Percentiles rank a stretch among this genome's conserved stretches.
Conservation (phyloP, 768 basidiomycete species). For the Cystofilobasidium macerans region DNA sequence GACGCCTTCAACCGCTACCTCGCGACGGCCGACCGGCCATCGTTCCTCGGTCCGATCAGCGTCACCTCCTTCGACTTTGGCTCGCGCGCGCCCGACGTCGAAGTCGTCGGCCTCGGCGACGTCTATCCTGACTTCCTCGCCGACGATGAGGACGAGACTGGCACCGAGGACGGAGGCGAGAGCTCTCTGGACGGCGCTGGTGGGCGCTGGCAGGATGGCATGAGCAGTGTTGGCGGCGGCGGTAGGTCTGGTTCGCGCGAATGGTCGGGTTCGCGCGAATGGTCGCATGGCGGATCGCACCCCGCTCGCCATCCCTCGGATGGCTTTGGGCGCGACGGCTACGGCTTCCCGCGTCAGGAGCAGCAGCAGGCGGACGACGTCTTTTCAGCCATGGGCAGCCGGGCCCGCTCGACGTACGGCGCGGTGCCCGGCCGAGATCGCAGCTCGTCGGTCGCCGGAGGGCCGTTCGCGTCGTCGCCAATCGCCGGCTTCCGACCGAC, state of each 20-base stretch:
- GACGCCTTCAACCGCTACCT: constrained; percentile 71
- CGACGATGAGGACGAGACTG: constrained; percentile 51
- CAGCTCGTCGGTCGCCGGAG: neutral
- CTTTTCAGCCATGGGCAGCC: too few relatives aligned
- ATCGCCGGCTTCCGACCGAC: neutral
- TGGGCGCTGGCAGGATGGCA: constrained; percentile 38
- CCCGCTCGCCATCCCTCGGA: neutral
- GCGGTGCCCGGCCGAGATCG: too few relatives aligned
- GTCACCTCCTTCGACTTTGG: constrained; percentile 84
- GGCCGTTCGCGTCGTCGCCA: neutral
- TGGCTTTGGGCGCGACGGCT: too few relatives aligned
- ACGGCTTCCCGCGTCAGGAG: too few relatives aligned
- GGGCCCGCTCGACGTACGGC: neutral
- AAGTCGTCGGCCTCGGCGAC: constrained; percentile 82
- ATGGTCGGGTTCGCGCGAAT: neutral
- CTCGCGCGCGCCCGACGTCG: constrained; percentile 64
- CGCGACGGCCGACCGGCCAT: constrained; percentile 58
- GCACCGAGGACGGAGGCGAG: constrained; percentile 34
- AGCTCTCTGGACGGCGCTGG: constrained; percentile 50
- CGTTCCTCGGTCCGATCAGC: constrained; percentile 85
- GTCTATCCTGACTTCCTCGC: constrained; percentile 91
- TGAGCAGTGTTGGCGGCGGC: constrained; percentile 13
- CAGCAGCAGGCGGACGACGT: too few relatives aligned
- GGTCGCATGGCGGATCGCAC: neutral
- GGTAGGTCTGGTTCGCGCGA: neutral